Evolutionary conservation across 768 basidiomycete species (phyloP).

Genomic region (Mycena haematopus): DNA sequence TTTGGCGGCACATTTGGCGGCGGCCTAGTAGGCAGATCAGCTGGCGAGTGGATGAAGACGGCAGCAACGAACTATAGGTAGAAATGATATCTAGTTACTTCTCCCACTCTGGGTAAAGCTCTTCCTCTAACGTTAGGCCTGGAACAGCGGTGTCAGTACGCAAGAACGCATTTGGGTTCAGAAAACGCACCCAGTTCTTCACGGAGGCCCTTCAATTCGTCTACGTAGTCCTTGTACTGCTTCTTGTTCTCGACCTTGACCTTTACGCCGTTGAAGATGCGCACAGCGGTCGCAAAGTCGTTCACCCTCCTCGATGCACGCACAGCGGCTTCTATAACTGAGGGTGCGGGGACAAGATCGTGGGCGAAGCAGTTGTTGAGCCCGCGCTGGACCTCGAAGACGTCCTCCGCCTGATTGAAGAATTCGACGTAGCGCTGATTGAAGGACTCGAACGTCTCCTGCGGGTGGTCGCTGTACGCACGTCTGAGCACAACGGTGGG

Average conservation of each 20-base stretch:
- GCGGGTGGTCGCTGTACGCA: slow-evolving; percentile 66
- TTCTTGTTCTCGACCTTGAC: slow-evolving; percentile 98
- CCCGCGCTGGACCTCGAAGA: slow-evolving; percentile 98
- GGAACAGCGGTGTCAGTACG: neutral
- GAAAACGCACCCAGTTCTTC: slow-evolving; percentile 85
- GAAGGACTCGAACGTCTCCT: slow-evolving; percentile 95
- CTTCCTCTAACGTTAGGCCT: slow-evolving; percentile 53
- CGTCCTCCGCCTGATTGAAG: slow-evolving; percentile 91
- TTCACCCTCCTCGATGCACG: slow-evolving; percentile 90
- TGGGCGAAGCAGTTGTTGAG: slow-evolving; percentile 99
- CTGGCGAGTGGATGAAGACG: neutral
- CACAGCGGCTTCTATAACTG: slow-evolving; percentile 86
- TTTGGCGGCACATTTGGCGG: slow-evolving; percentile 9
- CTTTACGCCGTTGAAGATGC: slow-evolving; percentile 94
- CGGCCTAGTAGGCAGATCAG: neutral
- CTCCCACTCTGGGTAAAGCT: slow-evolving; percentile 49
- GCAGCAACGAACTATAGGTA: slow-evolving; percentile 1
- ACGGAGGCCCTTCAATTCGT: slow-evolving; percentile 85
- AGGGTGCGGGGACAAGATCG: slow-evolving; percentile 88
- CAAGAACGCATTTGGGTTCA: slow-evolving; percentile 1
- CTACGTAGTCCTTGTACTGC: slow-evolving; percentile 93
- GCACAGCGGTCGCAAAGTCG: slow-evolving; percentile 96
- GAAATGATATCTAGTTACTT: slow-evolving; percentile 19
- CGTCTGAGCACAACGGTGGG: slow-evolving; percentile 51
- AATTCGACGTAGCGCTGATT: slow-evolving; percentile 93